Conservation (phyloP, 495 filamentous ascomycete species). For the Alectoria sarmentosa region DNA sequence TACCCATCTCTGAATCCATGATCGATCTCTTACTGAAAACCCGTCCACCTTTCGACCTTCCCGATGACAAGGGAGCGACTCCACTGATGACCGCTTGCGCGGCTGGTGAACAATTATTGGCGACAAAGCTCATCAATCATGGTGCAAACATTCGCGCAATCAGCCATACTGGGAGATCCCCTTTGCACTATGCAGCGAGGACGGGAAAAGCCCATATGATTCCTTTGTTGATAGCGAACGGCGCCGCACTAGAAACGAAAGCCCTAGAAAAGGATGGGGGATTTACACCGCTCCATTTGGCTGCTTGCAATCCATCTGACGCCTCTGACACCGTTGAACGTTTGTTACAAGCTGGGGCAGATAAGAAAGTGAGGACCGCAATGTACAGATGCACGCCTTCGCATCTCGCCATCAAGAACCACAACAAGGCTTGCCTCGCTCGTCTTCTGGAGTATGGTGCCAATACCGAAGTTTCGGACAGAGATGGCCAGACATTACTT, state of each 20-base stretch:
- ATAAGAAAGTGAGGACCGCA: not conserved
- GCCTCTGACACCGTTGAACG: not conserved
- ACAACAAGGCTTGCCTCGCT: not conserved
- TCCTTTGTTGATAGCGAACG: not conserved
- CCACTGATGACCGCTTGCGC: not conserved
- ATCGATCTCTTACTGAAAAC: not conserved
- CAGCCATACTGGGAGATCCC: no score
- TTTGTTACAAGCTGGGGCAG: not conserved
- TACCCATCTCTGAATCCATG: not conserved
- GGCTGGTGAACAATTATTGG: not conserved
- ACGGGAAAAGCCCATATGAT: not conserved
- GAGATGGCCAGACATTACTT: not conserved
- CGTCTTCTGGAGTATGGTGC: not conserved
- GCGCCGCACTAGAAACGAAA: not conserved
- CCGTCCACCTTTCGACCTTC: not conserved
- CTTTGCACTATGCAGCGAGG: not conserved
- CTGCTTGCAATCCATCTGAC: not conserved
- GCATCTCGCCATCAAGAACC: no score
- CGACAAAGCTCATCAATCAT: not conserved
- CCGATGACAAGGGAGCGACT: not conserved
- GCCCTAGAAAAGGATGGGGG: not conserved
- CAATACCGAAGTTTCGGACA: not conserved
- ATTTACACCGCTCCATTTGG: not conserved
- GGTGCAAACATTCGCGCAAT: not conserved
- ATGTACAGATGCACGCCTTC: not conserved